A percentile compares a stretch with the other conserved stretches of the same genome.
These are phyloP conservation scores for Ophiosphaerella herpotricha DNA, from an alignment of 2,329 filamentous ascomycete genomes.

Conservation along the genomic window DNA sequence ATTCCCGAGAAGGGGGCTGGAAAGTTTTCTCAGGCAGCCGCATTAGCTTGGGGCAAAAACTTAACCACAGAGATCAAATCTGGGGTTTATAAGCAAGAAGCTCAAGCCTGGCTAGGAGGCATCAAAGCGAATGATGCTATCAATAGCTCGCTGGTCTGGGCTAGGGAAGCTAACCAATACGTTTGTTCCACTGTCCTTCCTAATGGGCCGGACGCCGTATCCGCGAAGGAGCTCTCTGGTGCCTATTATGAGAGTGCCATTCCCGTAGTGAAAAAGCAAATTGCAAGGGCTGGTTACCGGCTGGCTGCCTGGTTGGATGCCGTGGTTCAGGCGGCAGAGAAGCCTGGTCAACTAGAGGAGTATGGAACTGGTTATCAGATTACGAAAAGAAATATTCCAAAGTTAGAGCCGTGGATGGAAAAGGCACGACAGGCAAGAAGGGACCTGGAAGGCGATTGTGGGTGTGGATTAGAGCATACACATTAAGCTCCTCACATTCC, in stretches of 20 bases:
- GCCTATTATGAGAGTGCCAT: conserved; percentile 44
- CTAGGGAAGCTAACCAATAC: conserved; percentile 48
- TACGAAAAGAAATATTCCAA: conserved; percentile 15
- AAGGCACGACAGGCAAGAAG: conserved; percentile 31
- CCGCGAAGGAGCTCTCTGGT: conserved; percentile 45
- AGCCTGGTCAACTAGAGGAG: conserved; percentile 5
- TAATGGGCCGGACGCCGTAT: conserved; percentile 42
- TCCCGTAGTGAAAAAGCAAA: conserved; percentile 48
- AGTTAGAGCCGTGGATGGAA: conserved; percentile 34
- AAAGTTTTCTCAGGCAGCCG: conserved; percentile 45
- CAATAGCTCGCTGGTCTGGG: conserved; percentile 48
- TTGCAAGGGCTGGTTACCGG: conserved; percentile 48
- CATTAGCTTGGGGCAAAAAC: conserved; percentile 45
- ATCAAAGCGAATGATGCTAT: conserved; percentile 44
- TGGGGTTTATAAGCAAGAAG: conserved; percentile 45
- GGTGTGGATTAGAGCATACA: conserved; percentile 22
- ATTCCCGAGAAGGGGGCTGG: conserved; percentile 51
- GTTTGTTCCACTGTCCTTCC: conserved; percentile 51
- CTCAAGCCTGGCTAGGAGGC: conserved; percentile 42
- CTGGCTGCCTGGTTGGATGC: conserved; percentile 39
- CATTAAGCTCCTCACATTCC: conserved; percentile 13
- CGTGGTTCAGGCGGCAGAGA: conserved; percentile 27
- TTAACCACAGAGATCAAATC: conserved; percentile 45
- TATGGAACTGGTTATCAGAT: conserved; percentile 10
- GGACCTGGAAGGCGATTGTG: conserved; percentile 36